These are phyloP conservation scores for Suillus fuscotomentosus DNA, from an alignment of 768 basidiomycete genomes.

Conservation along the genomic window DNA sequence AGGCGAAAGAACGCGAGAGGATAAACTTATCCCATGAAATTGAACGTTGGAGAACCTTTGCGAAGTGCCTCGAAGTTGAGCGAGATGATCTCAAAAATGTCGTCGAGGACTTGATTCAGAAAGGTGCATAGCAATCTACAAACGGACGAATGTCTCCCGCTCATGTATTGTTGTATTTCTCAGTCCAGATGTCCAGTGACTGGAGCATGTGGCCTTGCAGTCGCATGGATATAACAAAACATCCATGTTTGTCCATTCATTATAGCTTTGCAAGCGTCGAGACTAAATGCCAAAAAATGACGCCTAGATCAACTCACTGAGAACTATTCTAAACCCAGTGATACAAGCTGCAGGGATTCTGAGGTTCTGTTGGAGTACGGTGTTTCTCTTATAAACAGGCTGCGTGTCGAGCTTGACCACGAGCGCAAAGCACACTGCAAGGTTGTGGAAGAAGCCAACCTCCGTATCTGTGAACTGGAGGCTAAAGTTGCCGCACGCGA, in stretches of 20 bases:
- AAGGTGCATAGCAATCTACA: constrained; percentile 42
- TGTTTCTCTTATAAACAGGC: constrained; percentile 39
- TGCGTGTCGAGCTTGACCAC: constrained; percentile 42
- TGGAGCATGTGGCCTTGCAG: constrained; percentile 46
- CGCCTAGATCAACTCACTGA: constrained; percentile 18
- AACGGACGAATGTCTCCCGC: neutral
- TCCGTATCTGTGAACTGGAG: constrained; percentile 43
- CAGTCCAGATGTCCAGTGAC: constrained; percentile 47
- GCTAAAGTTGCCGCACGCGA: constrained; percentile 59
- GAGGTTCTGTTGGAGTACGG: constrained; percentile 40
- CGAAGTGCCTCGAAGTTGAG: constrained; percentile 41
- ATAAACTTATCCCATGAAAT: constrained; percentile 37
- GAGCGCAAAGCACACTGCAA: constrained; percentile 43
- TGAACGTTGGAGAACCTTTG: constrained; percentile 30
- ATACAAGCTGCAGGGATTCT: constrained; percentile 9
- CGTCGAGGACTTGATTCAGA: constrained; percentile 52
- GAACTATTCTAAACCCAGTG: neutral
- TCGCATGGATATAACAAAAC: constrained; percentile 38
- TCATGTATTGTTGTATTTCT: constrained; percentile 3
- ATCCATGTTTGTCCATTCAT: constrained; percentile 39
- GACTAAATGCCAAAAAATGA: constrained; percentile 3
- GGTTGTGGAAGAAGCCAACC: constrained; percentile 39
- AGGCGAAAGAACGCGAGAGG: constrained; percentile 30
- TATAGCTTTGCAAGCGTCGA: constrained; percentile 13
- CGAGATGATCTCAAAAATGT: constrained; percentile 54